phyloP scores from a whole-genome alignment of 257 asterid genomes.

The Misopates orontium region DNA sequence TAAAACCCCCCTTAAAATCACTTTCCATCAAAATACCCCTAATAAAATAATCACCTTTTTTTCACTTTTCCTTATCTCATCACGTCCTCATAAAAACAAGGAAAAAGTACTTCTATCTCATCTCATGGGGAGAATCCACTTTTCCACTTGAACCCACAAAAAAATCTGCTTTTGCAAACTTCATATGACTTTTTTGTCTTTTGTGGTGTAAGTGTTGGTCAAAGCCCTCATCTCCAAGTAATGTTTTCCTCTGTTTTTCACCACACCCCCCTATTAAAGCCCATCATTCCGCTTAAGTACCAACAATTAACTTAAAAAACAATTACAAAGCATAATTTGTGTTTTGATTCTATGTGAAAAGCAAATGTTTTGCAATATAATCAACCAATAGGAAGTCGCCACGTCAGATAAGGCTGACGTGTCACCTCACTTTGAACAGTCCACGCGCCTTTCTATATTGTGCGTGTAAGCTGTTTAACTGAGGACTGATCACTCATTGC shows the following conservation, averaged over 20 bases:
- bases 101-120: background rate
- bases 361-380: background rate
- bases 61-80: background rate
- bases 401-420: background rate
- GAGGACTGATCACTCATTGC: no score
- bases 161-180: background rate
- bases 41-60: background rate
- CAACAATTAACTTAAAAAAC: background rate
- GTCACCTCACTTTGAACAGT: background rate
- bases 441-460: slow-evolving; percentile 27
- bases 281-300: slow-evolving; percentile 5
- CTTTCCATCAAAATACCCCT: slow-evolving; percentile 19
- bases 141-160: slow-evolving; percentile 15
- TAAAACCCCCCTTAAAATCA: background rate
- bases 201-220: slow-evolving; percentile 33
- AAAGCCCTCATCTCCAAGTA: slow-evolving; percentile 35
- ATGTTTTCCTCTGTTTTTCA: slow-evolving; percentile 9
- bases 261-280: slow-evolving; percentile 14
- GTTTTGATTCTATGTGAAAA: background rate
- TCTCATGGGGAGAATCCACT: background rate
- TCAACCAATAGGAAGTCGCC: background rate
- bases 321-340: background rate
- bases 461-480: background rate
- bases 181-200: slow-evolving; percentile 24
- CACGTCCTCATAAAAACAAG: background rate